phyloP scores from a whole-genome alignment of 2,329 filamentous ascomycete species.

The Metarhizium robertsii region DNA sequence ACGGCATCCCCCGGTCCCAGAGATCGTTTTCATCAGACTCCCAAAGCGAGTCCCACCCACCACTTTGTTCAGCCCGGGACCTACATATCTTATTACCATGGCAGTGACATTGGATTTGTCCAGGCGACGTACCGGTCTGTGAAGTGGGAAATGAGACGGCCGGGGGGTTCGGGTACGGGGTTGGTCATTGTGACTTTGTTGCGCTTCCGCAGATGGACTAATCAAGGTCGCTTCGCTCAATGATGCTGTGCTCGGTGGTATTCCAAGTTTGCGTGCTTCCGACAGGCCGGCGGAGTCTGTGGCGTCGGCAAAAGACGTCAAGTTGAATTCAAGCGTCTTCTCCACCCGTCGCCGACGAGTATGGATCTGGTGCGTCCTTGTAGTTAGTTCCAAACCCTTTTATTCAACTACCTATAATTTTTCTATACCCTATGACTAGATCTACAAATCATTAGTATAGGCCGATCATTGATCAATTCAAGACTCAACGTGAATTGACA shows the following conservation, averaged over 20 bases:
- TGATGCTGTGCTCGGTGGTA: not conserved
- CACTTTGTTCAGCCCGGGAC: constrained; percentile 1
- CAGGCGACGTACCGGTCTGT: not conserved
- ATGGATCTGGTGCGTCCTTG: too few relatives aligned
- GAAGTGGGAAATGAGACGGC: not conserved
- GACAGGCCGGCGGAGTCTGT: too few relatives aligned
- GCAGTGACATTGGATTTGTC: not conserved
- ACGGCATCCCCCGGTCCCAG: constrained; percentile 5
- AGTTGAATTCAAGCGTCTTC: too few relatives aligned
- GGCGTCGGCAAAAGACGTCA: too few relatives aligned
- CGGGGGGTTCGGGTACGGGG: not conserved
- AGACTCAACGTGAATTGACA: too few relatives aligned
- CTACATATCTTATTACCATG: not conserved
- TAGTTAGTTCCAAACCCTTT: too few relatives aligned
- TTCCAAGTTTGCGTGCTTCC: not conserved
- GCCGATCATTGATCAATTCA: too few relatives aligned
- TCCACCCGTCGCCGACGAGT: too few relatives aligned
- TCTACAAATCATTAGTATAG: too few relatives aligned
- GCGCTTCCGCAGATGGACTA: not conserved
- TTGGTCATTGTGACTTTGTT: not conserved
- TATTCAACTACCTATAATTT: too few relatives aligned
- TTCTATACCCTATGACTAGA: too few relatives aligned
- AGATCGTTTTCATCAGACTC: constrained; percentile 4
- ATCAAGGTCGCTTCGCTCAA: too few relatives aligned
- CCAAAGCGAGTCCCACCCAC: constrained; percentile 4